phyloP scores from a whole-genome alignment of 192 early-diverging fungal species.

The Podila verticillata region DNA sequence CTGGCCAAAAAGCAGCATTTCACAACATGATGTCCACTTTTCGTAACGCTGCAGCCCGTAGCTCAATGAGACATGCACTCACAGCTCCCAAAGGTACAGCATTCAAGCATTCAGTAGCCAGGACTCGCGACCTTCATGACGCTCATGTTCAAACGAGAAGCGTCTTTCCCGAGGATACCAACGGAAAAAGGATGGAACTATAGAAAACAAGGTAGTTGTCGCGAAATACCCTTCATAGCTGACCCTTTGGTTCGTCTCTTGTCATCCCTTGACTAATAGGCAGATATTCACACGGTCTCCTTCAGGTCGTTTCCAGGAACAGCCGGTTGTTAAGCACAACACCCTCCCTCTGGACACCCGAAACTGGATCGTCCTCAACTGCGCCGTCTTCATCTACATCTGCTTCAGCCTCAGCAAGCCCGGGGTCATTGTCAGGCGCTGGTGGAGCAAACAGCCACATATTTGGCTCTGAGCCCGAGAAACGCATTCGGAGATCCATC shows the following conservation, averaged over 20 bases:
- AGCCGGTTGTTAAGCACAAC: conserved; percentile 19
- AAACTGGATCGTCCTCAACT: conserved; percentile 8
- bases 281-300: background rate
- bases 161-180: background rate
- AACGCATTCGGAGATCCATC: conserved; percentile 47
- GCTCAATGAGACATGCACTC: background rate
- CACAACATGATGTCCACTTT: background rate
- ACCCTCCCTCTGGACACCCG: background rate
- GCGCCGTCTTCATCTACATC: conserved; percentile 1
- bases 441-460: background rate
- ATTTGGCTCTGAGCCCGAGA: conserved; percentile 22
- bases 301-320: background rate
- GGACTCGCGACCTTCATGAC: background rate
- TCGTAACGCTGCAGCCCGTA: background rate
- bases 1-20: no score
- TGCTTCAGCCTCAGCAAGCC: background rate
- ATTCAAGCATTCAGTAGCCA: background rate
- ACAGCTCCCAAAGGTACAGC: background rate
- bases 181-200: background rate
- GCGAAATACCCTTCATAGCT: background rate
- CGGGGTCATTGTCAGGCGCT: background rate
- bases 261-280: background rate
- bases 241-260: background rate
- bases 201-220: background rate
- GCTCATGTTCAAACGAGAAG: background rate